These are phyloP conservation scores for Pyrrhoderma lamaoense DNA, from an alignment of 1,284 basidiomycete genomes.

Conservation along the genomic window DNA sequence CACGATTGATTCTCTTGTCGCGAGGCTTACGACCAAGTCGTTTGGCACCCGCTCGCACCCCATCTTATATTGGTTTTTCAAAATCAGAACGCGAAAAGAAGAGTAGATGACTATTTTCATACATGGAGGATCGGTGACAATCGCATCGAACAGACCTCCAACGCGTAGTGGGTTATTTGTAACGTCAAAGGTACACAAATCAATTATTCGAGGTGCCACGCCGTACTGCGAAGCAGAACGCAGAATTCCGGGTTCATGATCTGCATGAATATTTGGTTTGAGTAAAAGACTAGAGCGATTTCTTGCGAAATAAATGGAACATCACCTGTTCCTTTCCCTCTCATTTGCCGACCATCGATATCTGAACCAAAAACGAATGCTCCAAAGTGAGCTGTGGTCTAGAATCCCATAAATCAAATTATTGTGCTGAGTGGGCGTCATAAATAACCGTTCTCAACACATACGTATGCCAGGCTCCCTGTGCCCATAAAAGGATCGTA, in stretches of 20 bases:
- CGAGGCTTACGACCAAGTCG: slow-evolving; percentile 71
- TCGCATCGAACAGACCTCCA: slow-evolving; percentile 88
- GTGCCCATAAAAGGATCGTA: slow-evolving; percentile 98
- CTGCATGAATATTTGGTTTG: slow-evolving; percentile 23
- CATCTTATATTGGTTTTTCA: slow-evolving; percentile 53
- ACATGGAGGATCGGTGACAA: slow-evolving; percentile 93
- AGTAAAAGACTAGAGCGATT: not conserved
- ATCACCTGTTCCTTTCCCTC: slow-evolving; percentile 65
- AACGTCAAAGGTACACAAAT: slow-evolving; percentile 86
- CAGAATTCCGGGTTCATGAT: slow-evolving; percentile 60
- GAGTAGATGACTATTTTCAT: slow-evolving; percentile 28
- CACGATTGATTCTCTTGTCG: slow-evolving; percentile 27
- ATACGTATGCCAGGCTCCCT: slow-evolving; percentile 89
- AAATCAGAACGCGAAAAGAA: slow-evolving; percentile 2
- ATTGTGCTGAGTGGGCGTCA: too few species aligned
- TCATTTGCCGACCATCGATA: slow-evolving; percentile 95
- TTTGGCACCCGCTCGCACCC: slow-evolving; percentile 95
- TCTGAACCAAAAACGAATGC: slow-evolving; percentile 88
- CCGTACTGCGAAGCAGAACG: slow-evolving; percentile 85
- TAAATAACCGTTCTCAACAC: slow-evolving; percentile 26
- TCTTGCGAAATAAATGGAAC: not conserved
- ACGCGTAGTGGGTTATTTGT: slow-evolving; percentile 85
- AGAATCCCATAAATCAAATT: too few species aligned
- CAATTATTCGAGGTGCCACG: slow-evolving; percentile 66
- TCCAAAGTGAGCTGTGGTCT: slow-evolving; percentile 85